Conservation (phyloP, 768 basidiomycete genomes). For the Zangia roseola region DNA sequence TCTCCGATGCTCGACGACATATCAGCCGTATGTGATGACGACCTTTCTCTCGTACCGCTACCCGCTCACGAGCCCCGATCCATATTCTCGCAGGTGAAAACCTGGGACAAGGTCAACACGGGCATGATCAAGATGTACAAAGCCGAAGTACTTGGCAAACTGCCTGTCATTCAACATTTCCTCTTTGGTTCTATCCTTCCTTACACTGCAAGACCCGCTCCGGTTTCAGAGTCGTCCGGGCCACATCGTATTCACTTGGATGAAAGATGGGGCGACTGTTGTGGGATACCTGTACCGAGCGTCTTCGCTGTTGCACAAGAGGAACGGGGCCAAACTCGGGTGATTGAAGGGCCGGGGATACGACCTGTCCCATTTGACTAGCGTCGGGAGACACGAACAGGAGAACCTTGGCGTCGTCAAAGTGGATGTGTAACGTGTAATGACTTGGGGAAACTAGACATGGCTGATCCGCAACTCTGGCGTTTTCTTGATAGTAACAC, state of each 20-base stretch:
- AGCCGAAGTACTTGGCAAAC: constrained; percentile 92
- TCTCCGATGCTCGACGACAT: constrained; percentile 99
- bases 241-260: constrained; percentile 31
- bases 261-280: constrained; percentile 85
- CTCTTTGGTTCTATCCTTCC: constrained; percentile 81
- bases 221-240: constrained; percentile 26
- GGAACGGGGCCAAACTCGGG: constrained; percentile 34
- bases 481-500: too few relatives aligned
- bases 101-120: constrained; percentile 94
- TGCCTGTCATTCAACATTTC: constrained; percentile 96
- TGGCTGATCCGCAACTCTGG: too few relatives aligned
- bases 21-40: constrained; percentile 55
- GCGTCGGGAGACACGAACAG: too few relatives aligned
- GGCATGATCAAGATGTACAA: constrained; percentile 99
- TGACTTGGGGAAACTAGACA: too few relatives aligned
- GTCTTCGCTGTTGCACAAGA: constrained; percentile 72
- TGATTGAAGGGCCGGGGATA: constrained; percentile 60
- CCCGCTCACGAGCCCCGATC: too few relatives aligned
- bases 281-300: constrained; percentile 85
- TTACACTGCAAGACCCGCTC: constrained; percentile 59
- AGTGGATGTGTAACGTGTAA: too few relatives aligned
- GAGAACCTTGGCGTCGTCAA: too few relatives aligned
- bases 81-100: constrained; percentile 55
- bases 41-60: not conserved
- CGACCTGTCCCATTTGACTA: constrained; percentile 77